Evolutionary conservation across 371 early-diverging fungal genomes (phyloP).

Genomic region (Apophysomyces ossiformis): DNA sequence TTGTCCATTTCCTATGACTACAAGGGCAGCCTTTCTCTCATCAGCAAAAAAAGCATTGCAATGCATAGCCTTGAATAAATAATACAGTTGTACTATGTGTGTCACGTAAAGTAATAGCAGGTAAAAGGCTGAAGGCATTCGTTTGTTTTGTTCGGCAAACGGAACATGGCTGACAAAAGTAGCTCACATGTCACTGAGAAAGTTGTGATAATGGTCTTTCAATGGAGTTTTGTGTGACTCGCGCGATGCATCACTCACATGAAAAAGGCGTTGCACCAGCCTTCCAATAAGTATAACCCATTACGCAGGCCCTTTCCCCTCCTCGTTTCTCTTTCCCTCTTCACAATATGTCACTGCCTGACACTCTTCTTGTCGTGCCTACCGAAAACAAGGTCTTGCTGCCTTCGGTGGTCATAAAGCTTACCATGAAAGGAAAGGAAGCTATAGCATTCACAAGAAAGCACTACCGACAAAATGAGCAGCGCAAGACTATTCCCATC

Average conservation of each 20-base stretch:
- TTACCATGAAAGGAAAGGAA: slow-evolving; percentile 45
- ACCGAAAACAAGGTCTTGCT: slow-evolving; percentile 50
- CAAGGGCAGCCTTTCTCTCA: too few relatives aligned
- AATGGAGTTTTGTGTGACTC: not conserved
- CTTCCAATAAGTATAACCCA: not conserved
- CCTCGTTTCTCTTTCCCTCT: slow-evolving; percentile 3
- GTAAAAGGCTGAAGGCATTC: too few relatives aligned
- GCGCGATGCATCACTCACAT: slow-evolving; percentile 10
- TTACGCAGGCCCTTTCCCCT: not conserved
- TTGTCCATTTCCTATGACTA: too few relatives aligned
- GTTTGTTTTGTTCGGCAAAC: too few relatives aligned
- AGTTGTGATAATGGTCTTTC: not conserved
- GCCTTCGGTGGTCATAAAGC: slow-evolving; percentile 47
- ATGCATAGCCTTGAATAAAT: too few relatives aligned
- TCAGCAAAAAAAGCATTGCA: too few relatives aligned
- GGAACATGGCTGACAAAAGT: too few relatives aligned
- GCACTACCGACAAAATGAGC: slow-evolving; percentile 33
- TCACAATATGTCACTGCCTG: slow-evolving; percentile 14
- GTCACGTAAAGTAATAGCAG: too few relatives aligned
- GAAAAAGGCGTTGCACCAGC: not conserved
- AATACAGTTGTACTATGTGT: too few relatives aligned
- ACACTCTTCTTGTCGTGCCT: slow-evolving; percentile 43
- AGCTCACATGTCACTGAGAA: too few relatives aligned
- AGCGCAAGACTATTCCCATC: slow-evolving; percentile 22
- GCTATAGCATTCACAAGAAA: slow-evolving; percentile 35